Evolutionary conservation across 1,284 basidiomycete genomes (phyloP).

Genomic region (Apiotrichum sp.): DNA sequence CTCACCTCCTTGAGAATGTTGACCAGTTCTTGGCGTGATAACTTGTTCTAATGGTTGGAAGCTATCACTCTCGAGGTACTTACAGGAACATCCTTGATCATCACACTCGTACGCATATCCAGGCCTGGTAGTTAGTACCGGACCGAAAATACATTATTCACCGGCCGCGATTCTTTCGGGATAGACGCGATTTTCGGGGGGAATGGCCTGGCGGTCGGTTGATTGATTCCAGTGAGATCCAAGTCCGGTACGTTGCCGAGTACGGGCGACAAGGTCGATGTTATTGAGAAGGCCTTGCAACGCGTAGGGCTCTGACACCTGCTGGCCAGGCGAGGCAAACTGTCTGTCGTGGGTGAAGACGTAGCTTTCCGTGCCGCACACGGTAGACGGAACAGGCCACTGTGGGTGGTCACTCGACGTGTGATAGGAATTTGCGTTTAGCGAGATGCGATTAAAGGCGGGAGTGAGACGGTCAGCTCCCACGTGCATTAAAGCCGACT

Average conservation of each 20-base stretch:
- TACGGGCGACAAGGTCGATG: slow-evolving; percentile 26
- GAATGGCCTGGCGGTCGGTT: slow-evolving; percentile 29
- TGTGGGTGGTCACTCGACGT: no score
- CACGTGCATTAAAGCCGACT: no score
- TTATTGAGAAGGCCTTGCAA: slow-evolving; percentile 26
- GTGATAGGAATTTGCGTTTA: no score
- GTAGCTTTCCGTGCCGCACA: no score
- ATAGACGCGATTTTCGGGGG: slow-evolving; percentile 35
- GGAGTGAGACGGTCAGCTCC: no score
- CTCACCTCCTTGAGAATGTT: slow-evolving; percentile 40
- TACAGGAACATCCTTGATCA: slow-evolving; percentile 48
- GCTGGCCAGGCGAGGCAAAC: no score
- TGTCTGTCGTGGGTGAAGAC: no score
- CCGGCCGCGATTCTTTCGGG: slow-evolving; percentile 34
- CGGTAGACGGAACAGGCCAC: no score
- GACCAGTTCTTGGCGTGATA: slow-evolving; percentile 42
- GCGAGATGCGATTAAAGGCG: no score
- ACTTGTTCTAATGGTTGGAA: slow-evolving; percentile 39
- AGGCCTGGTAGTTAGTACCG: not conserved
- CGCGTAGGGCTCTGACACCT: slow-evolving; percentile 5
- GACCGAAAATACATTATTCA: no score
- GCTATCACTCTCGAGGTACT: no score
- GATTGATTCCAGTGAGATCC: slow-evolving; percentile 12
- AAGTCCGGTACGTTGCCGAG: slow-evolving; percentile 7
- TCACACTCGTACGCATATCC: slow-evolving; percentile 39